A percentile compares a stretch with the other conserved stretches of the same genome.
Conservation (phyloP, 73 alveolate species). For the Paramecium sexaurelia region DNA sequence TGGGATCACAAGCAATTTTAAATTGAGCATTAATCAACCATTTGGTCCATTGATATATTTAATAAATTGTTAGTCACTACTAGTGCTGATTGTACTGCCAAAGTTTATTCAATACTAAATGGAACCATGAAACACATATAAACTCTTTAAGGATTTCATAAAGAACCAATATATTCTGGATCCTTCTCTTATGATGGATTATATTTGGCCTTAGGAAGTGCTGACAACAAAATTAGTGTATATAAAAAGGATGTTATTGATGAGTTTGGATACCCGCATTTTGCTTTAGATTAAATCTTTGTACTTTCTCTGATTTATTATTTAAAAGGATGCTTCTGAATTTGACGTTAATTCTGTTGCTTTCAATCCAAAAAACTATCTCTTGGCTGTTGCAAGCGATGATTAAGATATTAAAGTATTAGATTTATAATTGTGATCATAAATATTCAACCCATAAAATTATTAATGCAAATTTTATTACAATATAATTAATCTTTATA, state of each 20-base stretch:
- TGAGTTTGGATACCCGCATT: conserved; percentile 54
- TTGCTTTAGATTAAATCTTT: conserved; percentile 40
- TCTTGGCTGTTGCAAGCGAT: conserved; percentile 77
- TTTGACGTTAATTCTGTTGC: conserved; percentile 86
- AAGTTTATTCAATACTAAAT: conserved; percentile 73
- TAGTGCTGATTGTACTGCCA: conserved; percentile 87
- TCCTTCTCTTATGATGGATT: conserved; percentile 78
- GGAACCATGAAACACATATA: conserved; percentile 66
- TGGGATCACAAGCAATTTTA: neutral
- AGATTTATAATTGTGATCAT: neutral
- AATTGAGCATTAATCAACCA: conserved; percentile 88
- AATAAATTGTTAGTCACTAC: conserved; percentile 49
- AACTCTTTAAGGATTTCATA: conserved; percentile 79
- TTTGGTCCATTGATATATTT: conserved; percentile 80
- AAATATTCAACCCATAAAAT: neutral
- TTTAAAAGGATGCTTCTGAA: conserved; percentile 52
- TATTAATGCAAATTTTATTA: neutral
- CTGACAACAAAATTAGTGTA: conserved; percentile 85
- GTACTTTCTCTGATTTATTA: neutral
- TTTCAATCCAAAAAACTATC: conserved; percentile 55
- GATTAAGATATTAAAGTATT: conserved; percentile 66
- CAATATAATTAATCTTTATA: neutral
- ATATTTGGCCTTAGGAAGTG: conserved; percentile 81
- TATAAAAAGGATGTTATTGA: conserved; percentile 74
- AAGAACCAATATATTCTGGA: conserved; percentile 88